These are phyloP conservation scores for Neonectria sp. DNA, from an alignment of 2,329 filamentous ascomycete genomes.

Conservation along the genomic window DNA sequence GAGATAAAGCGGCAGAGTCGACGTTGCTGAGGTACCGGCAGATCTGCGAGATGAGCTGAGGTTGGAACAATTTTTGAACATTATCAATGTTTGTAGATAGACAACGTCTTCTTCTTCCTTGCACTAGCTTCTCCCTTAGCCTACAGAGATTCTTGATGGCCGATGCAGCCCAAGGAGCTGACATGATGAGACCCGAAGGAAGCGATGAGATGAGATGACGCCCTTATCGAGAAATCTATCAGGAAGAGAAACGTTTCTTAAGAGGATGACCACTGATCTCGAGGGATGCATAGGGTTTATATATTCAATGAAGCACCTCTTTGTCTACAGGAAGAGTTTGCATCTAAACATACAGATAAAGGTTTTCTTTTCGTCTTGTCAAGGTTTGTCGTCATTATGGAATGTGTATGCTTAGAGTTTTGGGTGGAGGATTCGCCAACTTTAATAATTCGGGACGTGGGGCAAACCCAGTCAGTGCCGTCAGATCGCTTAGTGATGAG, in stretches of 20 bases:
- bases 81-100: neutral
- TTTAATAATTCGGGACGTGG: neutral
- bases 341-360: neutral
- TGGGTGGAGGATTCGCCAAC: neutral
- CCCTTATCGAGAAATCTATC: neutral
- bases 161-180: neutral
- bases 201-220: neutral
- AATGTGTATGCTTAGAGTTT: neutral
- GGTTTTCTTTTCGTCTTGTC: neutral
- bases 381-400: neutral
- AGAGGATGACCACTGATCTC: neutral
- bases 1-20: neutral
- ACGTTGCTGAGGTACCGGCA: neutral
- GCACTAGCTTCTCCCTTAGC: neutral
- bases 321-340: neutral
- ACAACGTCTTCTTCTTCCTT: neutral
- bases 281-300: neutral
- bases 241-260: neutral
- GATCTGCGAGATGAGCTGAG: neutral
- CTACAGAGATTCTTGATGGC: neutral
- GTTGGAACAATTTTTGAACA: neutral
- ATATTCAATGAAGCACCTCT: neutral
- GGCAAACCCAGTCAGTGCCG: no score
- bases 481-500: no score
- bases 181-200: neutral